Base-by-base conservation (phyloP, 768 basidiomycete genomes). In the Mycena venus region DNA sequence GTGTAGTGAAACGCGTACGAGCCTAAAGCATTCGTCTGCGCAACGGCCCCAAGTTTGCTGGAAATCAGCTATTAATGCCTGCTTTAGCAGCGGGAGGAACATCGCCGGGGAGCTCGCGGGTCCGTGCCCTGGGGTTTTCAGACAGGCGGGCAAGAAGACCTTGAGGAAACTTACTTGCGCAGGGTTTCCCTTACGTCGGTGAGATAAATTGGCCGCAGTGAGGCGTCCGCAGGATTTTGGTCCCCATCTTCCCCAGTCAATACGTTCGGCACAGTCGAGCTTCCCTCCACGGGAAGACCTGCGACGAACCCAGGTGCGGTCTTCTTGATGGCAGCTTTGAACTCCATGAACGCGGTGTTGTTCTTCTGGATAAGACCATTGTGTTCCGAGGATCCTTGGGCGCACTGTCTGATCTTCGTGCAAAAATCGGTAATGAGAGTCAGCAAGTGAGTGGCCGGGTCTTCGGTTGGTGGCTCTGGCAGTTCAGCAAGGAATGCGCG, bases 281-380 rank as follows among this genome's bases (percentile, higher is more conserved):
- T 11, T 29, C 21, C 14, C 11, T 3, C 4, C 15, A n/a, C n/a
- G n/a, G n/a, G 53, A 42, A 40, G 2, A 21, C 2, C 1, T 3
- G 85, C 84, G 8, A 82, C 70, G 42, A 86, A 87, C n/a, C 80
- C 79, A 0, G 86, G 86, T 7, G 81, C 82, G 1, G 83, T 85
- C 3, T 72, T 38, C 8, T 80, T 75, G 23, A 87, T 86, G 0
- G 72, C 75, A 0, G 5, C 19, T 63, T 84, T 85, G 66, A 86
- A 82, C 2, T 34, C 31, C 5, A 29, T 56, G 60, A 80, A 86
- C 11, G 79, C 73, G 0, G 72, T 76, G 29, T 79, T 78, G 61
- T 82, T 82, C 31, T 69, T 74, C 32, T 84, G 84, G 7, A 86
- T 79, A 9, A 86, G 73, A 21, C 40, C 42, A 23, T 75, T 79